These are phyloP conservation scores for Fonsecaea monophora DNA, from an alignment of 2,329 filamentous ascomycete genomes.

Conservation along the genomic window DNA sequence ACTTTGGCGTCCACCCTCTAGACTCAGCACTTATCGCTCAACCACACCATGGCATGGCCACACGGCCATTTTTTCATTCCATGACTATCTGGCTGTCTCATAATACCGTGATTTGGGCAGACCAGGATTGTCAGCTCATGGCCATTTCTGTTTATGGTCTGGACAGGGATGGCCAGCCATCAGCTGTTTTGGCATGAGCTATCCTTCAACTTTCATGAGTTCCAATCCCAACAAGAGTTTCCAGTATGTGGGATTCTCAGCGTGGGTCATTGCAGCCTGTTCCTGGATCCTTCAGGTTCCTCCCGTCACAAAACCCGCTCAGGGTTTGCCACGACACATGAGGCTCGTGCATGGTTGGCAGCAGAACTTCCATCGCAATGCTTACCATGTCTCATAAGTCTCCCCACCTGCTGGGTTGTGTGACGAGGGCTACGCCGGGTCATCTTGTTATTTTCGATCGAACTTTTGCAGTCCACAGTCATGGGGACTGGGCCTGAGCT, in stretches of 20 bases:
- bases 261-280: slow-evolving; percentile 10
- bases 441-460: slow-evolving; percentile 2
- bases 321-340: slow-evolving; percentile 15
- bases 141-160: neutral
- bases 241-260: slow-evolving; percentile 7
- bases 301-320: neutral
- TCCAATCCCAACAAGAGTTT: neutral
- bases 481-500: slow-evolving; percentile 12
- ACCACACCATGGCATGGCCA: slow-evolving; percentile 9
- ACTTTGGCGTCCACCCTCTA: neutral
- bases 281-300: slow-evolving; percentile 8
- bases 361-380: slow-evolving; percentile 13
- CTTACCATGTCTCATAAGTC: slow-evolving; percentile 32
- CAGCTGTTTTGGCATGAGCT: neutral
- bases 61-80: neutral
- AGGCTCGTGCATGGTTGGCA: slow-evolving; percentile 9
- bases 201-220: neutral
- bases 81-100: neutral
- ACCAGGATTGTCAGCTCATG: neutral
- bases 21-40: slow-evolving; percentile 10
- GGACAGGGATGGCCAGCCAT: neutral
- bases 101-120: neutral
- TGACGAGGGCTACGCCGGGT: slow-evolving; percentile 18
- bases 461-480: slow-evolving; percentile 7
- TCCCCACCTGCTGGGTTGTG: slow-evolving; percentile 21